Conservation (phyloP, 2,329 filamentous ascomycete species). For the Claviceps citrina region DNA sequence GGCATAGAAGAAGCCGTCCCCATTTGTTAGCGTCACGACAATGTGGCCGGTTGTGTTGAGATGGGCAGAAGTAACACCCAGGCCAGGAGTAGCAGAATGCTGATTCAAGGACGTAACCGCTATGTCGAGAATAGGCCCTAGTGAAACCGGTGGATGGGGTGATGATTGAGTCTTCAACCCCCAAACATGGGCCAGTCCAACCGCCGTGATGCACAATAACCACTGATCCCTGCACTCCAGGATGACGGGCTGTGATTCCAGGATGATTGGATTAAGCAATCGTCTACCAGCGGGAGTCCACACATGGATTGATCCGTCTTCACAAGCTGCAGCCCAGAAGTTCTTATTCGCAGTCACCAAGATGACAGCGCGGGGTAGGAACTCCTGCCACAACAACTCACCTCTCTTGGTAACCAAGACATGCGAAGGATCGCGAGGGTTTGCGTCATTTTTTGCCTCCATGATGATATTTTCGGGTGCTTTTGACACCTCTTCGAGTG, state of each 20-base stretch:
- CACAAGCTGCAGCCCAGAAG: slow-evolving; percentile 86
- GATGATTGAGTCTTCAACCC: slow-evolving; percentile 71
- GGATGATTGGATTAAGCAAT: slow-evolving; percentile 65
- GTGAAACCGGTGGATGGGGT: slow-evolving; percentile 76
- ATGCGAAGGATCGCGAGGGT: slow-evolving; percentile 65
- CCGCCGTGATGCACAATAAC: slow-evolving; percentile 77
- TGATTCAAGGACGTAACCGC: slow-evolving; percentile 65
- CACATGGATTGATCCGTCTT: slow-evolving; percentile 77
- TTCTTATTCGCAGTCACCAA: slow-evolving; percentile 77
- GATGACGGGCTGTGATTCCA: slow-evolving; percentile 89
- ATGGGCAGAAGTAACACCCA: slow-evolving; percentile 78
- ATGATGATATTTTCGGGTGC: slow-evolving; percentile 58
- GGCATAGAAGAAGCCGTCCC: slow-evolving; percentile 85
- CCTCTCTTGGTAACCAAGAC: slow-evolving; percentile 71
- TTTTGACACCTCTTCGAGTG: slow-evolving; percentile 45
- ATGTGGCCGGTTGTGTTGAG: slow-evolving; percentile 78
- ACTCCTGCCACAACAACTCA: slow-evolving; percentile 82
- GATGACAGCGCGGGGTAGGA: slow-evolving; percentile 71
- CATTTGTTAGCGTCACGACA: slow-evolving; percentile 82
- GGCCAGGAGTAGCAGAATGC: slow-evolving; percentile 59
- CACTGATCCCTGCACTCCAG: slow-evolving; percentile 80
- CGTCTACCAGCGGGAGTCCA: slow-evolving; percentile 89
- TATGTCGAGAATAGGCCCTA: slow-evolving; percentile 77
- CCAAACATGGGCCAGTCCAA: slow-evolving; percentile 86
- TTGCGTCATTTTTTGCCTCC: slow-evolving; percentile 74